Evolutionary conservation across 2,329 filamentous ascomycete genomes (phyloP).

Genomic region (Penicillium sp.): DNA sequence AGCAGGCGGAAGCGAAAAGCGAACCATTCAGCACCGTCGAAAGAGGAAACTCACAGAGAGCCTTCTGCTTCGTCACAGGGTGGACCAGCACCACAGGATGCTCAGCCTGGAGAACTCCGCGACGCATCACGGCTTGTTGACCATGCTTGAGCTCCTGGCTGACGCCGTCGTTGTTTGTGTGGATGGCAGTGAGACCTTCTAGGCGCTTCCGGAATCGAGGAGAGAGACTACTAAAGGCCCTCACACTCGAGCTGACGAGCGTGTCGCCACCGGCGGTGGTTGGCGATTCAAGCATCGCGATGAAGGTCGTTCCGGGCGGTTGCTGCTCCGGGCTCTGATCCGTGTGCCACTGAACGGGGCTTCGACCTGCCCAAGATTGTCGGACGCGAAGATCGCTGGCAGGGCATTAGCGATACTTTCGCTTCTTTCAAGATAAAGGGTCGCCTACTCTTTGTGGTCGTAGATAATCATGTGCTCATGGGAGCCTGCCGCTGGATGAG

Average conservation of each 20-base stretch:
- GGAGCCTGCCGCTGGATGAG: conserved; percentile 1
- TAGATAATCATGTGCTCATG: conserved; percentile 4
- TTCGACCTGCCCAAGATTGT: conserved; percentile 1
- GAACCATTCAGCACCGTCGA: no score
- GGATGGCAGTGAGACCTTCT: no score
- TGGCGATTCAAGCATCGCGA: conserved; percentile 1
- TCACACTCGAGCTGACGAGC: conserved; percentile 1
- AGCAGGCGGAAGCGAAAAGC: no score
- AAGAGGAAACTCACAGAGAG: no score
- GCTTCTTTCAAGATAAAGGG: not conserved
- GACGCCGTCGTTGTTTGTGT: no score
- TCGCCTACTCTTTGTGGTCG: conserved; percentile 3
- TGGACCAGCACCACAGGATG: no score
- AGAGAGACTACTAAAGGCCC: not conserved
- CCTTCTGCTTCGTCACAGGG: no score
- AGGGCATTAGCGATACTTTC: no score
- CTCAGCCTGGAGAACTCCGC: no score
- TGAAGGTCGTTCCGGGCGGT: conserved; percentile 1
- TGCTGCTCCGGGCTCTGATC: conserved; percentile 1
- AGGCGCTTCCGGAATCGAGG: conserved; percentile 1
- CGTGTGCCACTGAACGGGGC: no score
- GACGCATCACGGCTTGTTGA: no score
- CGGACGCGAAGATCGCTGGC: conserved; percentile 1
- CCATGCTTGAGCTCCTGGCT: no score
- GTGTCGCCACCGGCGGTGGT: conserved; percentile 1